Base-by-base conservation (phyloP, 1,284 basidiomycete species). In the Trichosporon sp. region DNA sequence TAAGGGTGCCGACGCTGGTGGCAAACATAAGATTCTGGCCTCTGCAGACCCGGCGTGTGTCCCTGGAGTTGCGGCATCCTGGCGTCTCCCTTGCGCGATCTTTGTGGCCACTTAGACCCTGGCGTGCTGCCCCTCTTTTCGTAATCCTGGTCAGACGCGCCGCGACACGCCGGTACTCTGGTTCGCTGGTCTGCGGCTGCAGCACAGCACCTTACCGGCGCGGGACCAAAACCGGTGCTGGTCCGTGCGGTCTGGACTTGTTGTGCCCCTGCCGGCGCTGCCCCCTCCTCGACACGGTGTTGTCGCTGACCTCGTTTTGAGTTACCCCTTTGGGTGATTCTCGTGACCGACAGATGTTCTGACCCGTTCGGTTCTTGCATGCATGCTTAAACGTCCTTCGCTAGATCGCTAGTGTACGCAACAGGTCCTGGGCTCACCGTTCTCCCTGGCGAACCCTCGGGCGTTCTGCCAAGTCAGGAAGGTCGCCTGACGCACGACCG, bases 141-240 rank as follows among this genome's bases (percentile, higher is more conserved):
- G 51, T 54, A 54, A 54, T 54, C 21, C 51, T 54, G 51, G 51
- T 11, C 51, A 54, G 51, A 54, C 51, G 51, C 51, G 51, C 19
- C 19, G 51, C 51, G 51, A 26, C 51, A 54, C 51, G 51, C 14
- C 8, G 35, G 35, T 37, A 37, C 35, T 5, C 35, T 10, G 8
- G 46, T 4, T 4, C 14, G 19, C 46, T n/a, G 46, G 46, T 8
- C 46, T n/a, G 46, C 46, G 46, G 46, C 46, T 26, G 10, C 19
- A 54, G 51, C 51, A 54, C 51, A 54, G 51, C 51, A 54, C 51
- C 16, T 10, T 10, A 54, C 51, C 51, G 51, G 19, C 16, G 51
- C 51, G 51, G 51, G 51, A 54, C 10, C 51, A 54, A 54, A 54
- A 21, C 51, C 51, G 21, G 51, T 54, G 51, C 51, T 21, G 51